Evolutionary conservation across 202 grass and related monocot species (phyloP).

Genomic region (Panicum hallii): DNA sequence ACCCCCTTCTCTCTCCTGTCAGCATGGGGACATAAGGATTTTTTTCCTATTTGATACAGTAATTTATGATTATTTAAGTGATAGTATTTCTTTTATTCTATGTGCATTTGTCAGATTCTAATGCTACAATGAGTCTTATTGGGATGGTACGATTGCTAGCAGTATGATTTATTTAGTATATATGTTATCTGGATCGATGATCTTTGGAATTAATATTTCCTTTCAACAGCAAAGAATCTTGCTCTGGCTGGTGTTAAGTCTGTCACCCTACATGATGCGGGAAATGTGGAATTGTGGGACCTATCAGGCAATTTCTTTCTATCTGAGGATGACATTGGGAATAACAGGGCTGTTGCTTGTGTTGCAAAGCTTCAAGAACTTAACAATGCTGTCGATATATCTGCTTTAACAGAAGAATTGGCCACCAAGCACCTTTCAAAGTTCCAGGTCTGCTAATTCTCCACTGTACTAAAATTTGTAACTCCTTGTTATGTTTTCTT

Average conservation of each 20-base stretch:
- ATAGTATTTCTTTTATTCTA: neutral
- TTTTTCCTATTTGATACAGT: neutral
- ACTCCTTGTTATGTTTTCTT: slow-evolving; percentile 27
- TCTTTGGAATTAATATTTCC: slow-evolving; percentile 41
- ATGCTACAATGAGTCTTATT: slow-evolving; percentile 28
- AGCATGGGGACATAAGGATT: neutral
- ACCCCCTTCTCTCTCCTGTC: neutral
- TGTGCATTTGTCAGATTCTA: slow-evolving; percentile 23
- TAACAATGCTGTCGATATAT: slow-evolving; percentile 72
- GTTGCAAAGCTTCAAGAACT: slow-evolving; percentile 75
- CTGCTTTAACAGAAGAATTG: slow-evolving; percentile 62
- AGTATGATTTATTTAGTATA: neutral
- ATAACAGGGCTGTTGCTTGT: slow-evolving; percentile 74
- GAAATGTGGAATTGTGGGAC: slow-evolving; percentile 76
- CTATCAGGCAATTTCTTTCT: slow-evolving; percentile 84
- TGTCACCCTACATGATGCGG: slow-evolving; percentile 75
- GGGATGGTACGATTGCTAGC: neutral
- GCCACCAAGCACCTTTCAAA: slow-evolving; percentile 62
- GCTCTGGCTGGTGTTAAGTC: slow-evolving; percentile 81
- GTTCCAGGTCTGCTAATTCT: slow-evolving; percentile 68
- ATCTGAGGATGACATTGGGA: slow-evolving; percentile 77
- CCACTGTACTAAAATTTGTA: slow-evolving; percentile 6
- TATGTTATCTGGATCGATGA: neutral
- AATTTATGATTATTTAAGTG: slow-evolving; percentile 16
- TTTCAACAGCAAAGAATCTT: slow-evolving; percentile 84